Base-by-base conservation (phyloP, 2,329 filamentous ascomycete genomes). In the Aspergillus tanneri region DNA sequence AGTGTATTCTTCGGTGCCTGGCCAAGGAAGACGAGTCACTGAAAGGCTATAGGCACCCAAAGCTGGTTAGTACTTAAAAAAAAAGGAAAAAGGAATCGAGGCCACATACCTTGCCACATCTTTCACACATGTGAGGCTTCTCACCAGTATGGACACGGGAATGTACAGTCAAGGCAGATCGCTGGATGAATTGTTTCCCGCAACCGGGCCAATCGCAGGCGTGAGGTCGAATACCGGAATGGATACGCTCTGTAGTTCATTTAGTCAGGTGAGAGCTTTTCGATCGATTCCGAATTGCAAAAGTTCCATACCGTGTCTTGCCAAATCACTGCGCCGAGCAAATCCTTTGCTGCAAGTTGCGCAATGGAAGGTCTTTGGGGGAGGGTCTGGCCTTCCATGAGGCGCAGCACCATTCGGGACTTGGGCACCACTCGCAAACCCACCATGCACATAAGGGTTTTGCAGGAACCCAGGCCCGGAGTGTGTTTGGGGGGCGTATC, bases 81-180 rank as follows among this genome's bases (percentile, higher is more conserved):
- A n/a, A n/a, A n/a, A n/a, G n/a, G n/a, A n/a, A n/a, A n/a, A n/a
- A n/a, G n/a, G n/a, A n/a, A n/a, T n/a, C n/a, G n/a, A 24, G 12
- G 19, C 7, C 10, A 56, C 80, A 63, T 77, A 96, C 91, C 85
- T 97, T 97, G 69, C 90, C 89, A 69, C 93, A 97, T 54, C 88
- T 84, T 72, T 96, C 93, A 67, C 93, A 99, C 84, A 93, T 92
- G 64, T 99, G 93, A 42, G 93, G 93, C 73, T 99, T 99, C 75
- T 97, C 93, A 56, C 93, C 93, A 2, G 93, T 97, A 71, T 99
- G 93, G 16, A 96, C 91, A 60, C 93, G 87, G 65, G 88, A 86
- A 70, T 97, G 93, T 6, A 99, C 93, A 0, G 93, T 99, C 68
- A 99, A 75, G 18, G 93, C 93, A 22, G 91, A 96, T 47, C 93